Conservation (phyloP, 73 alveolate genomes). For the Effrenium voratum region DNA sequence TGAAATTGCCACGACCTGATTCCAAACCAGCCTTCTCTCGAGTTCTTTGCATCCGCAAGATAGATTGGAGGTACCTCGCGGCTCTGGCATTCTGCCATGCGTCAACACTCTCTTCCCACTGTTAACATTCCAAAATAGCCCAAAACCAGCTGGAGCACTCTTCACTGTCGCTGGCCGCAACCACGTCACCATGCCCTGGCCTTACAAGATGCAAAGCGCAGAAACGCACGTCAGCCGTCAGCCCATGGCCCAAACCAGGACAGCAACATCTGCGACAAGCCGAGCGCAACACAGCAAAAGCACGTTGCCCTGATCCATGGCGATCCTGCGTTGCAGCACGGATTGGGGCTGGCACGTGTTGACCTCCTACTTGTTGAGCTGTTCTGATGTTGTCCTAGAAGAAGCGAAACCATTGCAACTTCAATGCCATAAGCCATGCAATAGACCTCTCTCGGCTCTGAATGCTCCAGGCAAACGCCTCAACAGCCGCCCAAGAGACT, state of each 20-base stretch:
- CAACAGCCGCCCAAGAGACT: slow-evolving; percentile 13
- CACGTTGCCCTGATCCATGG: slow-evolving; percentile 22
- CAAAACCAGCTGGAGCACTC: neutral
- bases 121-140: too few species aligned
- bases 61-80: slow-evolving; percentile 58
- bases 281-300: neutral
- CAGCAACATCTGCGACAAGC: neutral
- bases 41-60: slow-evolving; percentile 40
- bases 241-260: too few species aligned
- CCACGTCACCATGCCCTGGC: slow-evolving; percentile 63
- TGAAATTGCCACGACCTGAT: too few species aligned
- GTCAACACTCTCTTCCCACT: too few species aligned
- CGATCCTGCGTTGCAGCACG: neutral
- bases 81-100: too few species aligned
- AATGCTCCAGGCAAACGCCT: slow-evolving; percentile 14
- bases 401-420: too few species aligned
- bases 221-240: neutral
- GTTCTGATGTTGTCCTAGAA: too few species aligned
- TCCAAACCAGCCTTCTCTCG: slow-evolving; percentile 71
- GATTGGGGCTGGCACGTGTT: neutral
- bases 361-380: too few species aligned
- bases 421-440: too few species aligned
- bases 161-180: neutral
- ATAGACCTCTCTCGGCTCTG: too few species aligned
- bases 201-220: neutral